Evolutionary conservation across 192 early-diverging fungal species (phyloP), one percentile per base, ranked within the genome.

Genomic region (Coemansia sp.): DNA sequence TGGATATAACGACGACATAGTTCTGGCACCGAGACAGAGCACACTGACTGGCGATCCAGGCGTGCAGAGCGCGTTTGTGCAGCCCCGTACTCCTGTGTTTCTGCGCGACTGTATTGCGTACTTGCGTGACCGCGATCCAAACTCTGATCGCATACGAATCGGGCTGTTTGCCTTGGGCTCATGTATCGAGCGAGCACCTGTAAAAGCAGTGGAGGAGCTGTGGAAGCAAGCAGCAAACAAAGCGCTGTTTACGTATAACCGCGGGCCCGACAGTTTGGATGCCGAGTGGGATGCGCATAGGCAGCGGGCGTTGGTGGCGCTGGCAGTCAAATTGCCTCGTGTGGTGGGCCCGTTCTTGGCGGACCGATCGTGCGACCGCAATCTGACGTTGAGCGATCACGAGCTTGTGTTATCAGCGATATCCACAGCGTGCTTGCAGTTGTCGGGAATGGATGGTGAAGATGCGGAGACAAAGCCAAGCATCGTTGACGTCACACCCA

Each of bases 391-490:
- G 9, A 55, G 48, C 56, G 72, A 80, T 38, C 71, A 72, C 47
- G 68, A 74, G 62, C 63, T 80, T 23, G 73, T 74, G 40, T 56
- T 68, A 3, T 67, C 77, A 0, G 77, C 73, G 5, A 80, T 80
- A 34, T 54, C 77, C 50, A 66, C 64, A 4, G 73, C 77, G 6
- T 74, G 72, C n/a, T 42, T 80, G 10, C 57, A 56, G 51, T 54
- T 80, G 14, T 53, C 77, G 0, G 73, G 58, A 4, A 11, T 63
- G 20, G 40, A 44, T 5, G 15, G 40, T n/a, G 56, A 53, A 23
- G 21, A 20, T 47, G 4, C 18, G 7, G 47, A 20, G 44, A 28
- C 21, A 5, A 18, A 14, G 21, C 15, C 23, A 38, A 46, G 17
- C 7, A 36, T 20, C 4, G 17, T 55, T 20, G 59, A 26, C 48